A percentile compares a stretch with the other conserved stretches of the same genome.
These are phyloP conservation scores for Corynascus novoguineensis DNA, from an alignment of 495 filamentous ascomycete species.

Conservation along the genomic window DNA sequence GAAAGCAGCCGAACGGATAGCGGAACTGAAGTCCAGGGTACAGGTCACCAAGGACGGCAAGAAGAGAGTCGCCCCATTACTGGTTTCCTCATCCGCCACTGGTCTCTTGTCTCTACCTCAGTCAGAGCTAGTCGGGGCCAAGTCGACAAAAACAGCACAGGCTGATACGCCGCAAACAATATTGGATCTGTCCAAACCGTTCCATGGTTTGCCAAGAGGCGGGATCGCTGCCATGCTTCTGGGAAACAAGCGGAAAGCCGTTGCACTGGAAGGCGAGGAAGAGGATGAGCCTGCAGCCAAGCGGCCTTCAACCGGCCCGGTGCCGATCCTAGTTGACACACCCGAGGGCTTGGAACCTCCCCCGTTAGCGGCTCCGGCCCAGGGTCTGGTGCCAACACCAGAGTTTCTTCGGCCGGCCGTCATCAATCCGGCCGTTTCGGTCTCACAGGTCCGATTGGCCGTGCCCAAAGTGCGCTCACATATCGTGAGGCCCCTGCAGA, in stretches of 20 bases:
- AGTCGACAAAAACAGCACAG: constrained; percentile 52
- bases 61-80: constrained; percentile 85
- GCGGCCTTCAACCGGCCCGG: constrained; percentile 59
- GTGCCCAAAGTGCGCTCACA: constrained; percentile 81
- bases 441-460: constrained; percentile 82
- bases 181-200: constrained; percentile 89
- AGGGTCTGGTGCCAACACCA: constrained; percentile 68
- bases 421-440: constrained; percentile 66
- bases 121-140: constrained; percentile 70
- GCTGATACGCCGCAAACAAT: constrained; percentile 77
- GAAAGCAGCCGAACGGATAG: constrained; percentile 60
- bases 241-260: constrained; percentile 86
- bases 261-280: constrained; percentile 59
- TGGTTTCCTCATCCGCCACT: constrained; percentile 79
- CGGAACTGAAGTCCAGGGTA: constrained; percentile 79
- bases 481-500: constrained; percentile 63
- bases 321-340: constrained; percentile 68
- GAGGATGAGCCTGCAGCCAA: constrained; percentile 58
- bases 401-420: constrained; percentile 86
- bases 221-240: constrained; percentile 78
- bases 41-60: constrained; percentile 96
- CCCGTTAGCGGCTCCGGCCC: constrained; percentile 44
- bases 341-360: constrained; percentile 70
- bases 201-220: constrained; percentile 86
- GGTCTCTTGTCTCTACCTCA: constrained; percentile 85